These are phyloP conservation scores for Chenopodium berlandieri DNA, from an alignment of 148 eudicot genomes.

Conservation along the genomic window DNA sequence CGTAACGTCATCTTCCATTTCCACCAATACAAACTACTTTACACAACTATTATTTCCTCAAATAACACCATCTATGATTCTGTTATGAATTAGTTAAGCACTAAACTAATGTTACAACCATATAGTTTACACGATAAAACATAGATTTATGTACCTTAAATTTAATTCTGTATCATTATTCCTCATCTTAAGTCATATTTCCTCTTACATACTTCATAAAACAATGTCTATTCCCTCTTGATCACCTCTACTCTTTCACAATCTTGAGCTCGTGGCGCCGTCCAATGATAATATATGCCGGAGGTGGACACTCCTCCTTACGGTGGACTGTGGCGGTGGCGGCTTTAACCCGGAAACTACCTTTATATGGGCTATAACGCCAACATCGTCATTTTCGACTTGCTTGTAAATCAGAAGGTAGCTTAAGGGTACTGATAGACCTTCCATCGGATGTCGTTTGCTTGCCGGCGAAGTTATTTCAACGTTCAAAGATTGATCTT, in stretches of 20 bases:
- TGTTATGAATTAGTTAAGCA: slow-evolving; percentile 32
- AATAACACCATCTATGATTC: not conserved
- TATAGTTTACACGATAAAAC: not conserved
- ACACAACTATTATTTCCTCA: not conserved
- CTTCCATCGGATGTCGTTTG: slow-evolving; percentile 57
- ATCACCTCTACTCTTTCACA: slow-evolving; percentile 25
- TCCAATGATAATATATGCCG: slow-evolving; percentile 53
- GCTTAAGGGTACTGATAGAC: slow-evolving; percentile 63
- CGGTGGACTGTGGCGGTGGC: slow-evolving; percentile 51
- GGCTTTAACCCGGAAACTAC: slow-evolving; percentile 63
- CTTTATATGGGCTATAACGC: slow-evolving; percentile 53
- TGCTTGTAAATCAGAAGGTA: slow-evolving; percentile 29
- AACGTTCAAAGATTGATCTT: slow-evolving; percentile 52
- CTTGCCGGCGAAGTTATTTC: slow-evolving; percentile 49
- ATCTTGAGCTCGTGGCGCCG: slow-evolving; percentile 26
- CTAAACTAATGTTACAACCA: slow-evolving; percentile 26
- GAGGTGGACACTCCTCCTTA: slow-evolving; percentile 63
- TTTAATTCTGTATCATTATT: not conserved
- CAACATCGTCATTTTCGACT: slow-evolving; percentile 42
- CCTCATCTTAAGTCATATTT: not conserved
- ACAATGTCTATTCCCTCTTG: slow-evolving; percentile 26
- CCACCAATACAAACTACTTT: slow-evolving; percentile 11
- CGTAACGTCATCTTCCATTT: slow-evolving; percentile 19
- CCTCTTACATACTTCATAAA: too few species aligned
- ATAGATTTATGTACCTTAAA: not conserved